A percentile compares a stretch with the other conserved stretches of the same genome.
Conservation (phyloP, 75 land plant genomes). For the Selaginella moellendorffii region DNA sequence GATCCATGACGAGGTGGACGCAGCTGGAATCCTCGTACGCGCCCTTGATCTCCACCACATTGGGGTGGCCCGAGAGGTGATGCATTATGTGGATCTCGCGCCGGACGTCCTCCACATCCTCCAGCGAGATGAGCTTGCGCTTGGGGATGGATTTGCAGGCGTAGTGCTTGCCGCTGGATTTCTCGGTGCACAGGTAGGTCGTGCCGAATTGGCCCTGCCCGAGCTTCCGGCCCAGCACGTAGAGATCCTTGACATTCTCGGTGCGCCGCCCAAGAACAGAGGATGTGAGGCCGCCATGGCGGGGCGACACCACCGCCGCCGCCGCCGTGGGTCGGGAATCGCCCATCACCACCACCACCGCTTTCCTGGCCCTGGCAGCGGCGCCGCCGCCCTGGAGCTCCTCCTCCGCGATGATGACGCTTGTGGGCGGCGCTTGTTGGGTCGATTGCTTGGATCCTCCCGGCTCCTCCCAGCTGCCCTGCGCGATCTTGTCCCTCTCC, state of each 20-base stretch:
- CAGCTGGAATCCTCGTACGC: slow-evolving; percentile 31
- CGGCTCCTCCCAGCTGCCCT: not conserved
- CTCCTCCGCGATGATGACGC: not conserved
- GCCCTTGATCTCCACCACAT: slow-evolving; percentile 7
- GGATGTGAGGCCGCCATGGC: not conserved
- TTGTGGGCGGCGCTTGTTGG: not conserved
- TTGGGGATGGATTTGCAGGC: slow-evolving; percentile 8
- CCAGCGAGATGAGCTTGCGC: not conserved
- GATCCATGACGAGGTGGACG: slow-evolving; percentile 1
- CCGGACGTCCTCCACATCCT: not conserved
- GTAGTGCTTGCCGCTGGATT: not conserved
- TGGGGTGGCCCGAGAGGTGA: slow-evolving; percentile 1
- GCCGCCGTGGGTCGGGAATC: not conserved
- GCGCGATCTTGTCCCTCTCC: not conserved
- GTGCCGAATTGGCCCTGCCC: slow-evolving; percentile 68
- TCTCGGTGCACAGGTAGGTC: slow-evolving; percentile 2
- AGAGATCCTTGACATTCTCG: not conserved
- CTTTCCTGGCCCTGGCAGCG: too few relatives aligned
- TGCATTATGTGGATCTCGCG: slow-evolving; percentile 4
- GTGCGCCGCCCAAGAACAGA: slow-evolving; percentile 3
- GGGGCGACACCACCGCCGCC: not conserved
- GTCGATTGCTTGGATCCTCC: not conserved
- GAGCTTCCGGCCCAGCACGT: not conserved
- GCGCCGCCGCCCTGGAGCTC: too few relatives aligned
- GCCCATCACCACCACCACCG: not conserved